Evolutionary conservation across 805 yeast genomes (phyloP).

Genomic region (Metschnikowia lunata): DNA sequence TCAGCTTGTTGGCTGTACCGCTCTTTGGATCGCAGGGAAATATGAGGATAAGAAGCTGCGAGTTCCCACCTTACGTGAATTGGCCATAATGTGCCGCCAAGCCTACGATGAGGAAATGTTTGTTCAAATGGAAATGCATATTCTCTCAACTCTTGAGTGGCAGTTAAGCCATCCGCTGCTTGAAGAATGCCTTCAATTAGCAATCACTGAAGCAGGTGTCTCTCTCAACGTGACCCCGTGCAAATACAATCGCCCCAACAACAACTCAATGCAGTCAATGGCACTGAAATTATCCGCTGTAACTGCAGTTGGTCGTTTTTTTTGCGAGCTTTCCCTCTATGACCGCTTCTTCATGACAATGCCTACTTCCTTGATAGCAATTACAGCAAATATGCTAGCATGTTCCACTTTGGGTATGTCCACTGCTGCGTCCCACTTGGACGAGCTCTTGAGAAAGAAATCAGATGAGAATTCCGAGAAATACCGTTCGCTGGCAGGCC

Average conservation of each 20-base stretch:
- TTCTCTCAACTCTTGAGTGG: constrained; percentile 42
- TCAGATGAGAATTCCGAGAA: background rate
- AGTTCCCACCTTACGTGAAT: constrained; percentile 52
- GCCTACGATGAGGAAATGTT: constrained; percentile 55
- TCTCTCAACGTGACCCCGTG: constrained; percentile 20
- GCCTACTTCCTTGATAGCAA: constrained; percentile 44
- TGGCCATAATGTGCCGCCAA: constrained; percentile 52
- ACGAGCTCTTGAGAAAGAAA: constrained; percentile 7
- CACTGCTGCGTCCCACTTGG: constrained; percentile 27
- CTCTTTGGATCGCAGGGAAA: constrained; percentile 45
- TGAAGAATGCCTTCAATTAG: constrained; percentile 47
- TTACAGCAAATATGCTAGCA: constrained; percentile 49
- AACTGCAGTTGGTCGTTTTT: constrained; percentile 49
- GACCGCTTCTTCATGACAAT: constrained; percentile 45
- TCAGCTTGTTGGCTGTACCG: constrained; percentile 45
- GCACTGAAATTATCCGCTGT: constrained; percentile 45
- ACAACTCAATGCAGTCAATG: constrained; percentile 8
- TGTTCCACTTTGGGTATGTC: constrained; percentile 50
- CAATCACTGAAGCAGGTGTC: constrained; percentile 34
- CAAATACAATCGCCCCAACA: constrained; percentile 20
- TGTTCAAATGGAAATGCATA: constrained; percentile 44
- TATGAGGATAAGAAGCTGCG: constrained; percentile 58
- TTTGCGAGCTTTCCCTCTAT: constrained; percentile 51
- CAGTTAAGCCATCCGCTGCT: constrained; percentile 43
- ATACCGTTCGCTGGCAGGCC: constrained; percentile 16